Evolutionary conservation across 352 stramenopile species (phyloP).

Genomic region (Pythium folliculosum): DNA sequence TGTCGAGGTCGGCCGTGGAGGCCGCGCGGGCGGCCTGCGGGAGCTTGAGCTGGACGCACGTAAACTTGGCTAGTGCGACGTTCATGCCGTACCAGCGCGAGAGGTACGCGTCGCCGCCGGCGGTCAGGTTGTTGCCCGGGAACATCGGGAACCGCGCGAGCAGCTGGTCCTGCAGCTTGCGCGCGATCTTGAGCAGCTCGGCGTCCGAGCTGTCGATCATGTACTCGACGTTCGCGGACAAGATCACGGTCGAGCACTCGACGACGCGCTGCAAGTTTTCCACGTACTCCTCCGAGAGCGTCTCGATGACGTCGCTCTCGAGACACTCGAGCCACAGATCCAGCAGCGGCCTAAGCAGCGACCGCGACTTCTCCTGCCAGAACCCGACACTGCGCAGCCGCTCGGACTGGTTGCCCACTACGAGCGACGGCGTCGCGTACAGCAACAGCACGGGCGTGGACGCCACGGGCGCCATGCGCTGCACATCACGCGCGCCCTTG

Average conservation of each 20-base stretch:
- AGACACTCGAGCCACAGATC: slow-evolving; percentile 80
- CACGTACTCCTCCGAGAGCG: slow-evolving; percentile 59
- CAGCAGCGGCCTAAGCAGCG: slow-evolving; percentile 56
- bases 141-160: slow-evolving; percentile 65
- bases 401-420: slow-evolving; percentile 38
- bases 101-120: slow-evolving; percentile 43
- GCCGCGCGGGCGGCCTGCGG: slow-evolving; percentile 7
- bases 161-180: slow-evolving; percentile 55
- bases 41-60: slow-evolving; percentile 51
- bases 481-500: slow-evolving; percentile 8
- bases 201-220: slow-evolving; percentile 26
- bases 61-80: slow-evolving; percentile 63
- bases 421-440: slow-evolving; percentile 44
- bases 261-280: slow-evolving; percentile 81
- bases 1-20: slow-evolving; percentile 36
- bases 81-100: slow-evolving; percentile 80
- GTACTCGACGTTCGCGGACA: slow-evolving; percentile 47
- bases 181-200: slow-evolving; percentile 34
- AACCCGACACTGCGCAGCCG: slow-evolving; percentile 41
- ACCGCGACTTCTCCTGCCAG: slow-evolving; percentile 72
- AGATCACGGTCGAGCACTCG: slow-evolving; percentile 62
- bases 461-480: slow-evolving; percentile 26
- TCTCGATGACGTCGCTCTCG: slow-evolving; percentile 51
- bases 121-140: slow-evolving; percentile 45
- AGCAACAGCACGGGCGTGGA: slow-evolving; percentile 51